Evolutionary conservation across 2,329 filamentous ascomycete species (phyloP).

Genomic region (Laburnicola sp.): DNA sequence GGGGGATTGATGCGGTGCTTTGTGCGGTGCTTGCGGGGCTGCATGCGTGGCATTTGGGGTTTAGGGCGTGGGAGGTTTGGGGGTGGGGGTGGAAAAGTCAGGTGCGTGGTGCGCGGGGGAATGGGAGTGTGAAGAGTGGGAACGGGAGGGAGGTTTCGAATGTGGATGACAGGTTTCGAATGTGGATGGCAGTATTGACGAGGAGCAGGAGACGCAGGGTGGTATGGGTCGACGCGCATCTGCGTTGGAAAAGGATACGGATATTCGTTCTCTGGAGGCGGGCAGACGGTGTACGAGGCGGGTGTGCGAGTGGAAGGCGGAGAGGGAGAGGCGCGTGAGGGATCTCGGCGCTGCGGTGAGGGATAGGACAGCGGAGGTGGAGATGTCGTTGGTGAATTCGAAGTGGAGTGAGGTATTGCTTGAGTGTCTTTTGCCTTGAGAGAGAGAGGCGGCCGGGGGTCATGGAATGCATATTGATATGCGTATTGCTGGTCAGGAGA

Average conservation of each 20-base stretch:
- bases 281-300: not conserved
- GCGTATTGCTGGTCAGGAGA: too few species aligned
- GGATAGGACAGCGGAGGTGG: not conserved
- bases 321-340: not conserved
- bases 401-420: slow-evolving; percentile 11
- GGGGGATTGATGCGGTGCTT: slow-evolving; percentile 8
- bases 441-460: not conserved
- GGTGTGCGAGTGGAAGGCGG: not conserved
- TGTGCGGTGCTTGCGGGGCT: not conserved
- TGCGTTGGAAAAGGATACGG: not conserved
- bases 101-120: too few species aligned
- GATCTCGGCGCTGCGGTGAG: not conserved
- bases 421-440: slow-evolving; percentile 12
- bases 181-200: too few species aligned
- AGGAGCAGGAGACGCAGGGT: too few species aligned
- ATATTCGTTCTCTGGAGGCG: not conserved
- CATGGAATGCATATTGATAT: not conserved
- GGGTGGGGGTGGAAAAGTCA: not conserved
- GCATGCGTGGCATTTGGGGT: slow-evolving; percentile 3
- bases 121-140: not conserved
- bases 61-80: not conserved
- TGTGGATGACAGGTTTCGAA: not conserved
- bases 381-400: too few species aligned
- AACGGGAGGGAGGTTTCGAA: not conserved
- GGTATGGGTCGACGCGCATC: too few species aligned